Percentiles rank a stretch among this genome's conserved stretches.
phyloP scores from a whole-genome alignment of 768 basidiomycete species.

The Rhodocollybia butyracea region DNA sequence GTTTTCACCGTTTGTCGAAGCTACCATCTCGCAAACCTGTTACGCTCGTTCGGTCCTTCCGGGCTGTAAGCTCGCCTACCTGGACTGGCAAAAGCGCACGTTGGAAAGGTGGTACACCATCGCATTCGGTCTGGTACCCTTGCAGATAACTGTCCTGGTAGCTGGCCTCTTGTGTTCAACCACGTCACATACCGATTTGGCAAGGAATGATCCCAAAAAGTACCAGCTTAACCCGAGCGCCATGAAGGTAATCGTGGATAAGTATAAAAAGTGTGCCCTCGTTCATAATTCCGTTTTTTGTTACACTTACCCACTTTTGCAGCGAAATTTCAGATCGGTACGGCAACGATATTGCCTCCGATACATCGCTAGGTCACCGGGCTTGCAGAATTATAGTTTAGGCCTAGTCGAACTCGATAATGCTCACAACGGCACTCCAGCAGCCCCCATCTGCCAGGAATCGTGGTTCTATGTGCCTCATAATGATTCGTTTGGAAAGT shows the following conservation, averaged over 20 bases:
- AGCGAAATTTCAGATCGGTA: constrained; percentile 77
- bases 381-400: too few species aligned
- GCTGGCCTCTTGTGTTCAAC: constrained; percentile 67
- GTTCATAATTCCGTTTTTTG: constrained; percentile 1
- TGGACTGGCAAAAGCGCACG: constrained; percentile 51
- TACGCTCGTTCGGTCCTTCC: constrained; percentile 68
- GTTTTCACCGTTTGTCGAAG: constrained; percentile 77
- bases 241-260: constrained; percentile 84
- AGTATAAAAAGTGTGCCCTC: constrained; percentile 51
- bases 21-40: constrained; percentile 70
- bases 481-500: too few species aligned
- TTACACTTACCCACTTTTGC: constrained; percentile 1
- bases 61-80: constrained; percentile 69
- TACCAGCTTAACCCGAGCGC: constrained; percentile 71
- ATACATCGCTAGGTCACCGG: too few species aligned
- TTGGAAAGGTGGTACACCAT: constrained; percentile 59
- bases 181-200: constrained; percentile 87
- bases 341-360: constrained; percentile 59
- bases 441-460: too few species aligned
- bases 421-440: too few species aligned
- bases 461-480: too few species aligned
- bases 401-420: too few species aligned
- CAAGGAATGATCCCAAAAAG: constrained; percentile 83
- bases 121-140: constrained; percentile 63
- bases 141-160: constrained; percentile 63